Evolutionary conservation across 2,329 filamentous ascomycete species (phyloP).

Genomic region (Sporothrix pallida): DNA sequence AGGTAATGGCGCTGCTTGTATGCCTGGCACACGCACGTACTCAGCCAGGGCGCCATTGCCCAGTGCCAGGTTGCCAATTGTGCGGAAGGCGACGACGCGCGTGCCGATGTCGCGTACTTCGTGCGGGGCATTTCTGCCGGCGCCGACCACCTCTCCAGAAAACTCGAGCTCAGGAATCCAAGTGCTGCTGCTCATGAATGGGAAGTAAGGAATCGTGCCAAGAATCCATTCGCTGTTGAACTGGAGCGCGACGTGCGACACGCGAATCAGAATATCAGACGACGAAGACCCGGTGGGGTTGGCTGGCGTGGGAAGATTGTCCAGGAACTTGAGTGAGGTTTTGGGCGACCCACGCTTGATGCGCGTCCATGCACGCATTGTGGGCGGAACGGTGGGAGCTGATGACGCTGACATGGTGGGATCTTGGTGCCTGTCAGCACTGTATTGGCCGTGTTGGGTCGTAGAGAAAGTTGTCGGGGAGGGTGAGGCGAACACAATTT

Average conservation of each 20-base stretch:
- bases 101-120: conserved; percentile 39
- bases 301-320: conserved; percentile 16
- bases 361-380: conserved; percentile 33
- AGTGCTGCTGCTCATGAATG: conserved; percentile 19
- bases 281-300: conserved; percentile 24
- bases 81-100: conserved; percentile 43
- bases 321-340: conserved; percentile 23
- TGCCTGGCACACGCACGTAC: conserved; percentile 44
- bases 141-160: conserved; percentile 43
- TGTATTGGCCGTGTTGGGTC: not conserved
- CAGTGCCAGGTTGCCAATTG: conserved; percentile 36
- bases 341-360: conserved; percentile 15
- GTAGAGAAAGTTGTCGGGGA: too few relatives aligned
- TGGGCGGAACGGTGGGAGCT: not conserved
- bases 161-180: conserved; percentile 46
- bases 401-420: not conserved
- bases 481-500: too few relatives aligned
- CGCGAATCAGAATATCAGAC: conserved; percentile 42
- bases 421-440: not conserved
- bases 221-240: conserved; percentile 45
- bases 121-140: conserved; percentile 38
- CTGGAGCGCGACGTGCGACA: conserved; percentile 46
- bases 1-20: conserved; percentile 39
- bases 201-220: conserved; percentile 37
- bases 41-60: conserved; percentile 45